A percentile compares a stretch with the other conserved stretches of the same genome.
Evolutionary conservation across 2,329 filamentous ascomycete genomes (phyloP).

Genomic region (Elsinoe batatas): DNA sequence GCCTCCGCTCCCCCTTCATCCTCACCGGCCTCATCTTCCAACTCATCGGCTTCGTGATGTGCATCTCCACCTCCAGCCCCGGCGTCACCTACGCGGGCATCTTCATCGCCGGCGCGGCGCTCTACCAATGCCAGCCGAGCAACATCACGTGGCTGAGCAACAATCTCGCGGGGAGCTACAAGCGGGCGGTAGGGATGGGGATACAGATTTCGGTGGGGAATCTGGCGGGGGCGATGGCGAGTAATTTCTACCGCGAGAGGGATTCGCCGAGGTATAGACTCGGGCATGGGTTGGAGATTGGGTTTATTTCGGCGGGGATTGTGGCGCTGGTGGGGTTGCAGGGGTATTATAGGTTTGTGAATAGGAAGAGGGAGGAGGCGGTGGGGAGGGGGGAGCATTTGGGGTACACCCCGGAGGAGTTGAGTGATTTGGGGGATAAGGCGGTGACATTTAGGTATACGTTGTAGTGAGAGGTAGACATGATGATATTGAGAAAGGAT

Average conservation of each 20-base stretch:
- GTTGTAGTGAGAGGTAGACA: constrained; percentile 24
- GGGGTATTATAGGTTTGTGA: constrained; percentile 48
- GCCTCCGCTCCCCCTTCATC: constrained; percentile 21
- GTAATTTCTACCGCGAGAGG: constrained; percentile 55
- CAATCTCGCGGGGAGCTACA: constrained; percentile 45
- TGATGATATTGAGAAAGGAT: background rate
- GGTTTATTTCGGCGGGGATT: constrained; percentile 39
- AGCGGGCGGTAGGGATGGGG: constrained; percentile 40
- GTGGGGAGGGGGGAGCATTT: constrained; percentile 29
- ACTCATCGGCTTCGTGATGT: constrained; percentile 21
- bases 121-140: constrained; percentile 21
- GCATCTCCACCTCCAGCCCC: constrained; percentile 17
- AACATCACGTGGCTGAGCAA: constrained; percentile 42
- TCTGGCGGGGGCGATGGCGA: constrained; percentile 51
- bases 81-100: constrained; percentile 23
- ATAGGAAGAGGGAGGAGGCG: constrained; percentile 42
- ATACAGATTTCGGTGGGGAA: constrained; percentile 44
- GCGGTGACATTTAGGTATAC: constrained; percentile 56
- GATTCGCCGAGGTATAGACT: constrained; percentile 43
- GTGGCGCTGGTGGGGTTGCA: constrained; percentile 33
- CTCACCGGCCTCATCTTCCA: constrained; percentile 18
- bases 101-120: constrained; percentile 21
- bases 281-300: constrained; percentile 43
- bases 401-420: constrained; percentile 40
- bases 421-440: constrained; percentile 51